Evolutionary conservation across 2,329 filamentous ascomycete species (phyloP).

Genomic region (Leptographium wingfieldii): DNA sequence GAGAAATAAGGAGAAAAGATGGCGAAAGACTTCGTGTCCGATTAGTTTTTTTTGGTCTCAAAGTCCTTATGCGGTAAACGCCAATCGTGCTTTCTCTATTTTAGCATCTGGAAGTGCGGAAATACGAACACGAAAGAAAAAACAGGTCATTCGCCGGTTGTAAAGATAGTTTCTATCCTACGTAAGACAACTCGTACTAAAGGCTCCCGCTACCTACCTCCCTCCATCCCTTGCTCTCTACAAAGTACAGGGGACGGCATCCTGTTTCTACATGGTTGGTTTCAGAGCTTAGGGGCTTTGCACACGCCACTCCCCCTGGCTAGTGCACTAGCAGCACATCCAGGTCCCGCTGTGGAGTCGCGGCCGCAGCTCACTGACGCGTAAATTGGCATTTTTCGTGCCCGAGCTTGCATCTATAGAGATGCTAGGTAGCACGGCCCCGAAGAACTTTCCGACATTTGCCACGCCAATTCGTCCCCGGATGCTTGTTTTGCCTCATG

Average conservation of each 20-base stretch:
- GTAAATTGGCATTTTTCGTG: conserved; percentile 2
- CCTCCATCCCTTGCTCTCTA: background rate
- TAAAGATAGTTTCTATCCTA: background rate
- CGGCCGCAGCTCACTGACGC: conserved; percentile 2
- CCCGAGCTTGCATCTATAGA: background rate
- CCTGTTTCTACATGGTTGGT: background rate
- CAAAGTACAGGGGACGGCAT: background rate
- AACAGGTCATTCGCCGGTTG: background rate
- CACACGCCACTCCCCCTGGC: conserved; percentile 3
- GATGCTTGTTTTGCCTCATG: background rate
- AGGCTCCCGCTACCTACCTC: background rate
- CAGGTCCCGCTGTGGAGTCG: conserved; percentile 1
- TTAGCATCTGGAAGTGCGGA: background rate
- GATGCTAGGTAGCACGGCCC: background rate
- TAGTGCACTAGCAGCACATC: conserved; percentile 1
- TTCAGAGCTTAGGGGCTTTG: conserved; percentile 3
- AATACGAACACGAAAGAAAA: background rate
- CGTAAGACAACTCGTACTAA: background rate
- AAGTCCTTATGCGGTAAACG: background rate
- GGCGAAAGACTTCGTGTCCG: background rate
- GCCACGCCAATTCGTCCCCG: background rate
- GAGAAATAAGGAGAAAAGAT: background rate
- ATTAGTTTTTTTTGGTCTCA: background rate
- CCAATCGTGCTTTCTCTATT: background rate
- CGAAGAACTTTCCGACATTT: background rate